phyloP scores from a whole-genome alignment of 2,329 filamentous ascomycete genomes.

The Septoria petroselini region DNA sequence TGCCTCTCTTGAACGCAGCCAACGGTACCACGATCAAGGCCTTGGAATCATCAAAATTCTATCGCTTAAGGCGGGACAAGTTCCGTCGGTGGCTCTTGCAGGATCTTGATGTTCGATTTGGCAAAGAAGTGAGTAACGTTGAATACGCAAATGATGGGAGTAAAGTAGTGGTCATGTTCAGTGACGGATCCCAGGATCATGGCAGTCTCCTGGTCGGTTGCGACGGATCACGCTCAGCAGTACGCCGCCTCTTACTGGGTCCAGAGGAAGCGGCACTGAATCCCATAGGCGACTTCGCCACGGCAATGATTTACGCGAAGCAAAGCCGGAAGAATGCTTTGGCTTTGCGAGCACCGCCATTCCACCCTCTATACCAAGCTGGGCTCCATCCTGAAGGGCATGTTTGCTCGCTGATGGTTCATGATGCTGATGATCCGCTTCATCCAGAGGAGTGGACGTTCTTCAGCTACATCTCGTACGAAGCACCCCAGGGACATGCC shows the following conservation, averaged over 20 bases:
- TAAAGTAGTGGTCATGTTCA: constrained; percentile 23
- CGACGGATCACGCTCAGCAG: constrained; percentile 27
- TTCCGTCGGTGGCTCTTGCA: constrained; percentile 13
- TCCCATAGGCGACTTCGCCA: constrained; percentile 18
- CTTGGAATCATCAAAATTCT: constrained; percentile 9
- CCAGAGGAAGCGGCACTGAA: constrained; percentile 3
- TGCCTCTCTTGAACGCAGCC: constrained; percentile 14
- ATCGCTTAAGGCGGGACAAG: constrained; percentile 19
- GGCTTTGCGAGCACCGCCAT: constrained; percentile 11
- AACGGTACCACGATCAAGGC: constrained; percentile 14
- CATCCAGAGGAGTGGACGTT: constrained; percentile 17
- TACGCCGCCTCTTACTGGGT: constrained; percentile 23
- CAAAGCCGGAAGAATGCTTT: constrained; percentile 19
- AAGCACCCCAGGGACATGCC: constrained; percentile 14
- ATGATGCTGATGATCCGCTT: constrained; percentile 12
- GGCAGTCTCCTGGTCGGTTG: constrained; percentile 27
- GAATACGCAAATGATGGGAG: constrained; percentile 11
- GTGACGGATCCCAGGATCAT: constrained; percentile 19
- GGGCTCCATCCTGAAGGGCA: constrained; percentile 16
- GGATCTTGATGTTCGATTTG: constrained; percentile 19
- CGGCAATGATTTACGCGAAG: constrained; percentile 21
- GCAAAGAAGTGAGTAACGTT: constrained; percentile 16
- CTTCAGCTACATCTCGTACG: constrained; percentile 17
- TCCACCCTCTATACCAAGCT: constrained; percentile 17
- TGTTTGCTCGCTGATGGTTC: constrained; percentile 10